Evolutionary conservation across 2,329 filamentous ascomycete genomes (phyloP).

Genomic region (Aspergillus fumigatus): DNA sequence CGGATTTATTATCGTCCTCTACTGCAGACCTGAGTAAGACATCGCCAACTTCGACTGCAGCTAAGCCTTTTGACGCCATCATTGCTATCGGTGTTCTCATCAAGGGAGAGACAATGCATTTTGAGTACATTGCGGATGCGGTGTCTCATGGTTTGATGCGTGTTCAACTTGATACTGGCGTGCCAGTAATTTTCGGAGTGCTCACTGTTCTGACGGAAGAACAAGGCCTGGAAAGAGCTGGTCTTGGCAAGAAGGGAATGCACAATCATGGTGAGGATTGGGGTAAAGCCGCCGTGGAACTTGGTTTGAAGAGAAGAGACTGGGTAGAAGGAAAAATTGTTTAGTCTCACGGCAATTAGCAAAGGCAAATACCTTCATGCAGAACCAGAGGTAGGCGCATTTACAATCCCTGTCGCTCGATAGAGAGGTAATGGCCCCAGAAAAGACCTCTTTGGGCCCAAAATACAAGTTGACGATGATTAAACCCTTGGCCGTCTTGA

Average conservation of each 20-base stretch:
- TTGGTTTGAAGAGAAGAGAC: conserved; percentile 79
- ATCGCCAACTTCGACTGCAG: conserved; percentile 29
- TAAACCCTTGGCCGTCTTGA: background rate
- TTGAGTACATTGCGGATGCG: conserved; percentile 94
- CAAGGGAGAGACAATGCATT: conserved; percentile 99
- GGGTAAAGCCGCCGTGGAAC: conserved; percentile 89
- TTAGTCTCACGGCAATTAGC: conserved; percentile 15
- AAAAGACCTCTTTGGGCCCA: background rate
- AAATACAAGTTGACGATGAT: background rate
- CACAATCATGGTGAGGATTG: conserved; percentile 98
- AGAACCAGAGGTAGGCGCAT: background rate
- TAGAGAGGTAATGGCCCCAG: background rate
- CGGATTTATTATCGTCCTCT: conserved; percentile 57
- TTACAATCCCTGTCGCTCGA: background rate
- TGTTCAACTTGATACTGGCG: conserved; percentile 80
- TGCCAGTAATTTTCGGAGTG: conserved; percentile 88
- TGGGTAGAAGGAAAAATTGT: conserved; percentile 70
- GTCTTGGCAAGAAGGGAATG: conserved; percentile 53
- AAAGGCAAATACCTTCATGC: background rate
- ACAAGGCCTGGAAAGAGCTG: conserved; percentile 80
- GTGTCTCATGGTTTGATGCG: conserved; percentile 92
- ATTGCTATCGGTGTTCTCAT: conserved; percentile 95
- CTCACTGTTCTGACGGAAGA: conserved; percentile 84
- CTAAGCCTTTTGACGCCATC: conserved; percentile 77
- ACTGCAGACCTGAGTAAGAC: conserved; percentile 62